These are phyloP conservation scores for Dichomitus squalens DNA, from an alignment of 1,284 basidiomycete genomes.

Conservation along the genomic window DNA sequence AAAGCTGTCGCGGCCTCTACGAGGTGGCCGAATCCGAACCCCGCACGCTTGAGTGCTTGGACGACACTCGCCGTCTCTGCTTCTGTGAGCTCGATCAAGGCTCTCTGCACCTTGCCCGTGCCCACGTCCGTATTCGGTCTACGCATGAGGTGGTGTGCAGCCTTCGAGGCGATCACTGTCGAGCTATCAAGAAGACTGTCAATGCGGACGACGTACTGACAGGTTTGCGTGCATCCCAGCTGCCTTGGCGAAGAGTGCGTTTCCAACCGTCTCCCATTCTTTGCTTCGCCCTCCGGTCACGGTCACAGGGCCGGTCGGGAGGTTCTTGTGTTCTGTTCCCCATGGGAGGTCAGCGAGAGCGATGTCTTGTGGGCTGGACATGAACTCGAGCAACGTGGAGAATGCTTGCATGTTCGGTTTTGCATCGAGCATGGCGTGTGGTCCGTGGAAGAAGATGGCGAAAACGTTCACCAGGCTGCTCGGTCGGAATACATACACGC, in stretches of 20 bases:
- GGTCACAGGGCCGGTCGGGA: constrained; percentile 12
- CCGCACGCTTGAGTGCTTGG: not conserved
- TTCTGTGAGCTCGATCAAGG: not conserved
- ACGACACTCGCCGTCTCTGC: not conserved
- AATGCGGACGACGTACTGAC: not conserved
- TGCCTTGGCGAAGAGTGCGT: not conserved
- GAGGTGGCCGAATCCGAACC: not conserved
- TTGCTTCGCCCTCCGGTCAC: constrained; percentile 9
- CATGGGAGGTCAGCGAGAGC: too few relatives aligned
- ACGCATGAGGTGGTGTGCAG: too few relatives aligned
- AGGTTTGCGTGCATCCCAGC: not conserved
- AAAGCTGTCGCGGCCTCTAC: not conserved
- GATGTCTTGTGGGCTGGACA: too few relatives aligned
- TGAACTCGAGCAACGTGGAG: too few relatives aligned
- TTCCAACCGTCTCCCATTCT: constrained; percentile 6
- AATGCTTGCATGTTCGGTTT: too few relatives aligned
- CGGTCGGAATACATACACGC: too few relatives aligned
- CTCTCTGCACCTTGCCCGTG: not conserved
- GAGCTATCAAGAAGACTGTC: too few relatives aligned
- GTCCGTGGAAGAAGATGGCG: too few relatives aligned
- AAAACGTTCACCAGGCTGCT: too few relatives aligned
- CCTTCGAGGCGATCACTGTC: too few relatives aligned
- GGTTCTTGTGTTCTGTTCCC: constrained; percentile 13
- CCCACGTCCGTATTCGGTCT: too few relatives aligned
- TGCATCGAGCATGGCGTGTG: too few relatives aligned